Evolutionary conservation across 371 early-diverging fungal genomes (phyloP), one percentile per base, ranked within the genome.

Genomic region (Nosema granulosis): DNA sequence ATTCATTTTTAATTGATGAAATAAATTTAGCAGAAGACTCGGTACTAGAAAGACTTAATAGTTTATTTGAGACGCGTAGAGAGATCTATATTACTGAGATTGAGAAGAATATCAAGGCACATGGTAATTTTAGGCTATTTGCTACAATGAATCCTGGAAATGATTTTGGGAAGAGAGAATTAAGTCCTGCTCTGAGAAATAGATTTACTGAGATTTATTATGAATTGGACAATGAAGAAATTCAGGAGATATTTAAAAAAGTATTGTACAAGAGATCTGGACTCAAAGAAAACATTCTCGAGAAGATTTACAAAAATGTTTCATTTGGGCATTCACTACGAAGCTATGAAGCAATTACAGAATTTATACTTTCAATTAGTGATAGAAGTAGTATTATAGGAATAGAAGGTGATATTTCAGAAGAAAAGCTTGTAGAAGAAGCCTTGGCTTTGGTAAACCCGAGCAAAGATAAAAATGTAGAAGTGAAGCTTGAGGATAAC

Each of bases 81-180:
- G 85, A 89, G 1, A 85, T 98, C 18, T 91, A 93, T 54, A 86
- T 99, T 32, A 92, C 96, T 16, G 99, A 98, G 85, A 93, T 91
- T 74, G 90, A 91, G 61, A 68, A 63, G n/a, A 89, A 90, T 56
- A 86, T 93, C 54, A 84, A 82, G 59, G 93, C 89, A 1, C 84
- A 84, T 28, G 85, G 87, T 2, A 88, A 88, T 2, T 97, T 97
- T 88, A 89, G 90, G 68, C 93, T 98, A 82, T 84, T 96, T 63
- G 98, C 97, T n/a, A 97, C 98, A 0, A 99, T 99, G 99, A 99
- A 99, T 86, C 98, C 98, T 11, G 95, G 96, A 70, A 95, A 94
- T 67, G 97, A 97, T 84, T 94, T 93, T 86, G 98, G 97, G 67
- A 99, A 99, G 87, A 94, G 94, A 86, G 99, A 97, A 84, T 88